These are phyloP conservation scores for Prunus mongolica DNA, from an alignment of 306 rosid species.

Conservation along the genomic window DNA sequence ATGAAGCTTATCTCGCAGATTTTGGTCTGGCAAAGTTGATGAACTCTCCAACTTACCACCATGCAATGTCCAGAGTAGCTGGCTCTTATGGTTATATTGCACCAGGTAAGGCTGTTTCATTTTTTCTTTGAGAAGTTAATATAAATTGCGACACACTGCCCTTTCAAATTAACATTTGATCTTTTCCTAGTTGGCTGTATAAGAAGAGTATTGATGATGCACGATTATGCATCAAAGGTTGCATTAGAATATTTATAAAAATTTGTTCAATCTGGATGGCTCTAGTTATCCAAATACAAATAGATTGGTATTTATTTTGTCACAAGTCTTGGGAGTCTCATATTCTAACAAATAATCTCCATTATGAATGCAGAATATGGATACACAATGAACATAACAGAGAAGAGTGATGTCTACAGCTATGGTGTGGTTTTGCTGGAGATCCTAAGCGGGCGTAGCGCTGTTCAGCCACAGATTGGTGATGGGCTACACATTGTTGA, in stretches of 20 bases:
- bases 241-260: not conserved
- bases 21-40: slow-evolving; percentile 93
- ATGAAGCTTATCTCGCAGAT: slow-evolving; percentile 86
- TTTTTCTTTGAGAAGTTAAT: not conserved
- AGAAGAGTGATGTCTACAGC: slow-evolving; percentile 96
- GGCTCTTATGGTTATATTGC: slow-evolving; percentile 99
- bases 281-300: not conserved
- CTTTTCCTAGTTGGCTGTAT: not conserved
- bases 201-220: not conserved
- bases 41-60: slow-evolving; percentile 77
- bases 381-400: slow-evolving; percentile 96
- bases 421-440: slow-evolving; percentile 91
- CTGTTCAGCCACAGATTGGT: slow-evolving; percentile 68
- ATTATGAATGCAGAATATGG: slow-evolving; percentile 70
- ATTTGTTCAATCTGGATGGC: not conserved
- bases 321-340: not conserved
- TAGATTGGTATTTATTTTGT: not conserved
- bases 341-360: slow-evolving; percentile 15
- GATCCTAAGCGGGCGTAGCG: slow-evolving; percentile 86
- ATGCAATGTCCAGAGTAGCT: slow-evolving; percentile 95
- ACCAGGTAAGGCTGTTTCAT: slow-evolving; percentile 55
- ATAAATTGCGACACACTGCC: not conserved
- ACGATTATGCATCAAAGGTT: not conserved
- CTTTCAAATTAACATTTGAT: not conserved
- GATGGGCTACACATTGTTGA: slow-evolving; percentile 94